A percentile compares a stretch with the other conserved stretches of the same genome.
phyloP scores from a whole-genome alignment of 2,329 filamentous ascomycete species.

The Aspergillus phoenicis region DNA sequence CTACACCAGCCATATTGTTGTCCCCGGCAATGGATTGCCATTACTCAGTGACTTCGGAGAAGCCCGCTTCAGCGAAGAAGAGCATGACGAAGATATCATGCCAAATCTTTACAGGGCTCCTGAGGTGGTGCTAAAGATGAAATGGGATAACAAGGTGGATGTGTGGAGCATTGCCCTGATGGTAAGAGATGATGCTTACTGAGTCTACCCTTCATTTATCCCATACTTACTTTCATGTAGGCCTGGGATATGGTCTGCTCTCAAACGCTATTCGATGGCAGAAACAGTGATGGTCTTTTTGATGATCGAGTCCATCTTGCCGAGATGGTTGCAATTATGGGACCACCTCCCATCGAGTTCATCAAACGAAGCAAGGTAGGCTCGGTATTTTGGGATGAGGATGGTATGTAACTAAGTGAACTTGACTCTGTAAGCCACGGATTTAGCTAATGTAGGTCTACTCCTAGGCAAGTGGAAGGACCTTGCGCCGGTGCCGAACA shows the following conservation, averaged over 20 bases:
- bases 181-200: neutral
- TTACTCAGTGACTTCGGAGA: neutral
- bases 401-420: neutral
- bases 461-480: too few relatives aligned
- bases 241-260: neutral
- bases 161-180: neutral
- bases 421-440: too few relatives aligned
- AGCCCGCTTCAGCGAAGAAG: neutral
- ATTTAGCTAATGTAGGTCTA: too few relatives aligned
- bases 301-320: constrained; percentile 1
- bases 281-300: neutral
- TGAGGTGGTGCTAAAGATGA: neutral
- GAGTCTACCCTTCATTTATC: too few relatives aligned
- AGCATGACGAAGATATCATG: neutral
- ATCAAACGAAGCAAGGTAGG: neutral
- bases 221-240: neutral
- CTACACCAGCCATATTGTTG: neutral
- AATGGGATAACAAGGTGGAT: neutral
- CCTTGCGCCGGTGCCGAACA: neutral
- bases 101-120: neutral
- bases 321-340: neutral
- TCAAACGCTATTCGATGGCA: neutral
- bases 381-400: neutral
- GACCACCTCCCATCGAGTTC: neutral
- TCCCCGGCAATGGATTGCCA: neutral